Evolutionary conservation across 176 grass and related monocot species (phyloP).

Genomic region (Musa troglodytarum): DNA sequence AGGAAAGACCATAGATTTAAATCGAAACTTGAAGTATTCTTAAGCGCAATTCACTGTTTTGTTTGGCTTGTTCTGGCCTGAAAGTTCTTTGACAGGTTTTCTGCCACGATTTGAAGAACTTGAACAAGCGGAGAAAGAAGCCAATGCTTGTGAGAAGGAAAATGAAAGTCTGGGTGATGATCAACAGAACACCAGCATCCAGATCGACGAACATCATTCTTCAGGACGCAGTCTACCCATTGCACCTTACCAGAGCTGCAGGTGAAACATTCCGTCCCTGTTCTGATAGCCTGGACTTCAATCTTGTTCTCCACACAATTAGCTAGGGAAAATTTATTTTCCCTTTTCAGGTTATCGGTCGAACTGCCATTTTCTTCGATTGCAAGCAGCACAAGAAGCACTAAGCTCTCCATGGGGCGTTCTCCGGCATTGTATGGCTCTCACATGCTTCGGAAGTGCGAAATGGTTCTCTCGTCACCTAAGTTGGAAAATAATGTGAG

Average conservation of each 20-base stretch:
- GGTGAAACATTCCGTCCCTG: slow-evolving; percentile 27
- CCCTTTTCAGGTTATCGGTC: slow-evolving; percentile 36
- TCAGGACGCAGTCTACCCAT: slow-evolving; percentile 47
- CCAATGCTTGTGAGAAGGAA: slow-evolving; percentile 36
- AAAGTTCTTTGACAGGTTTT: slow-evolving; percentile 11
- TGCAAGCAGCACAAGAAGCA: slow-evolving; percentile 58
- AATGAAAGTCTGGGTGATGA: slow-evolving; percentile 45
- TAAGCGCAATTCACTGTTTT: neutral
- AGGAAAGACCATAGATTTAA: neutral
- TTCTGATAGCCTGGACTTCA: neutral
- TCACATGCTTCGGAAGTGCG: slow-evolving; percentile 26
- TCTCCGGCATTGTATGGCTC: slow-evolving; percentile 42
- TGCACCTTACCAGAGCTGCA: slow-evolving; percentile 60
- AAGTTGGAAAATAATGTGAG: slow-evolving; percentile 23
- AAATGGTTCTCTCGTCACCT: slow-evolving; percentile 21
- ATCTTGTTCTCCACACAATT: neutral
- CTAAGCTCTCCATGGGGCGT: slow-evolving; percentile 35
- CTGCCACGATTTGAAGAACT: slow-evolving; percentile 46
- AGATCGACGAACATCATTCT: slow-evolving; percentile 31
- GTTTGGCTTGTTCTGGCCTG: neutral
- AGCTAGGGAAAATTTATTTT: slow-evolving; percentile 5
- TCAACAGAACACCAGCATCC: slow-evolving; percentile 47
- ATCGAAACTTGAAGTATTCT: neutral
- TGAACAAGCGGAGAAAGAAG: slow-evolving; percentile 39
- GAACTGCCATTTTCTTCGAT: slow-evolving; percentile 66